Base-by-base conservation (phyloP, 2,329 filamentous ascomycete species). In the Epichloe glyceriae region DNA sequence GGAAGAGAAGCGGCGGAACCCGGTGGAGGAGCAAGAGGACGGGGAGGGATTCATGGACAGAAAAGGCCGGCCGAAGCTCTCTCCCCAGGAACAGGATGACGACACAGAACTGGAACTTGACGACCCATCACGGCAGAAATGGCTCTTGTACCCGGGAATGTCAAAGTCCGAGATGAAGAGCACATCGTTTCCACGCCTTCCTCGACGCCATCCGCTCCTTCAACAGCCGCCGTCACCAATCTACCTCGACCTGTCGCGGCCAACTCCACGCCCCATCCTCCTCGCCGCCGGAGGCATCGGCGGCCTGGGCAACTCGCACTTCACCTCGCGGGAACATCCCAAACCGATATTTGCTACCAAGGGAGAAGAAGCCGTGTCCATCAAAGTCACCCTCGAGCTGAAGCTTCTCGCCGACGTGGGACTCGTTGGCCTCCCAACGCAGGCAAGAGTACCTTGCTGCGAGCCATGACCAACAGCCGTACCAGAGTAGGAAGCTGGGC, bases 381-480 rank as follows among this genome's bases (percentile, higher is more conserved):
- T 98, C 61, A 82, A 83, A 46, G 70, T 98, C 37, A 83, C 95
- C 62, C 77, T 98, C 14, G 93, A 98, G 66, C 77, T 98, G 54
- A 97, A 96, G 73, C 78, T 98, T 10, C 81, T 98, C 40, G 93
- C 93, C 5, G 93, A 98, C 67, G 85, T 98, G 7, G 93, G 93
- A 0, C 76, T 98, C 2, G 93, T 98, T 15, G 93, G 93, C 1
- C 78, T 97, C 15, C 93, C 1, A 98, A 98, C 64, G 93, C 91
- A 4, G 93, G 93, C 8, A 98, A 98, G 69, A 94, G 87, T 63
- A 97, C 93, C 0, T 75, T 98, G 1, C 76, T 97, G 15, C 83
- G 93, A 17, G 84, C 90, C 3, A 72, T 98, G 59, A 95, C 84
- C 60, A 90, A 90, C 65, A 94, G 87, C 64, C 84, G 89, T 53